Evolutionary conservation across 2,329 filamentous ascomycete species (phyloP).

Genomic region (Colletotrichum orchidophilum): DNA sequence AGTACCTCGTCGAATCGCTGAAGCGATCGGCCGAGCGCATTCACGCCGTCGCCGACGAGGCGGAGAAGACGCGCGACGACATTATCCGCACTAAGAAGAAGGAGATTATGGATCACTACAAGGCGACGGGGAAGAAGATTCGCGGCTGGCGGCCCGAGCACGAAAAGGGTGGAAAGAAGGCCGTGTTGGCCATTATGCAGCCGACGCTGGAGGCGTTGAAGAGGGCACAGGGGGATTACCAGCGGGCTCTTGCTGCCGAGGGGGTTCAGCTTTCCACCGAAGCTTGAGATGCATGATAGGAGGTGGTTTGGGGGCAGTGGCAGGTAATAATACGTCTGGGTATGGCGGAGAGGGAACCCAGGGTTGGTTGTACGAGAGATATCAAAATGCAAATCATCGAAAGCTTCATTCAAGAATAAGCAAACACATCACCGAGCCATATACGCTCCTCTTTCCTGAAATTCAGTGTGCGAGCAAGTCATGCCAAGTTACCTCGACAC

Average conservation of each 20-base stretch:
- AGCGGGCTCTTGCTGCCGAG: conserved; percentile 74
- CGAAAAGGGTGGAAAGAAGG: conserved; percentile 78
- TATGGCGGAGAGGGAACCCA: neutral
- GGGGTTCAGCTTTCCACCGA: conserved; percentile 59
- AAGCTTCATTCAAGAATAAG: neutral
- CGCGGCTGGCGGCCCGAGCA: conserved; percentile 70
- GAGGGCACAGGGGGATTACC: conserved; percentile 76
- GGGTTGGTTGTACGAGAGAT: neutral
- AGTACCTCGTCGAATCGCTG: conserved; percentile 84
- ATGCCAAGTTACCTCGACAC: neutral
- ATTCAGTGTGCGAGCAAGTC: neutral
- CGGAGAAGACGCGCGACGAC: conserved; percentile 77
- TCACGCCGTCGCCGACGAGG: conserved; percentile 80
- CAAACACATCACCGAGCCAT: neutral
- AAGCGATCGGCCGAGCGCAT: conserved; percentile 81
- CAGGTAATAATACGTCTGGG: neutral
- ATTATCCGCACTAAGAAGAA: conserved; percentile 73
- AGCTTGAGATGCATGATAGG: conserved; percentile 34
- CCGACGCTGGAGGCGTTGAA: conserved; percentile 78
- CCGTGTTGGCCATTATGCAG: conserved; percentile 79
- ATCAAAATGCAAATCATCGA: neutral
- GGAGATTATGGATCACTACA: conserved; percentile 75
- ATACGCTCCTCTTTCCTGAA: neutral
- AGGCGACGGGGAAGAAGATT: conserved; percentile 78
- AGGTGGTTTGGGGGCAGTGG: neutral